Evolutionary conservation across 208 protist species (phyloP), one percentile per base, ranked within the genome.

Genomic region (Leishmania aethiopica): DNA sequence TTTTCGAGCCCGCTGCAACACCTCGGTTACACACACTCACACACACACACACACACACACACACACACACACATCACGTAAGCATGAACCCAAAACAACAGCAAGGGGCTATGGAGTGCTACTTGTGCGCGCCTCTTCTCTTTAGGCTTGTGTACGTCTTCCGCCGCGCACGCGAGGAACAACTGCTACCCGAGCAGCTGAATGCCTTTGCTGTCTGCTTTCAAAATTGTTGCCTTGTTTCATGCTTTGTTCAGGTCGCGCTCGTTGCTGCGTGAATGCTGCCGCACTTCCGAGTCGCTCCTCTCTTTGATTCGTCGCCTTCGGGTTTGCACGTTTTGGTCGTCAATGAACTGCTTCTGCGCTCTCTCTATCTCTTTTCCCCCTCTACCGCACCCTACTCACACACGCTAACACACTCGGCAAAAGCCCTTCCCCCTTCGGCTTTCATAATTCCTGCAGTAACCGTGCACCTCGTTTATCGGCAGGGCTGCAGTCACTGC

Each of bases 11-110:
- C 47, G 17, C 22, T 32, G n/a, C 53, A 47, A 35, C 53, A 28
- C 42, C 51, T 13, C 15, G 64, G 35, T 7, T 28, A 32, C 47
- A 5, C 59, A 66, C 51, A 69, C 53, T 37, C 49, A 40, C 32
- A 49, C 45, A 60, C 25, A 62, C 22, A 60, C 55, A 60, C 25
- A 7, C 47, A 40, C 32, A 49, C 42, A 59, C 57, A 60, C 22
- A 60, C 55, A 60, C 25, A 7, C 57, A 28, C 42, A 19, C n/a
- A 77, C 55, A 83, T 66, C 11, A 17, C 79, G 71, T 35, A 59
- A 35, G n/a, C 13, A 75, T 13, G 40, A 45, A 47, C 81, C 42
- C 17, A 55, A 35, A 17, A 37, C n/a, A 53, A 1, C 3, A 53
- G 28, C 25, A 53, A 53, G 28, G 25, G 13, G 8, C 25, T 17